Conservation (phyloP, 2,329 filamentous ascomycete genomes). For the Pezicula rhizophila region DNA sequence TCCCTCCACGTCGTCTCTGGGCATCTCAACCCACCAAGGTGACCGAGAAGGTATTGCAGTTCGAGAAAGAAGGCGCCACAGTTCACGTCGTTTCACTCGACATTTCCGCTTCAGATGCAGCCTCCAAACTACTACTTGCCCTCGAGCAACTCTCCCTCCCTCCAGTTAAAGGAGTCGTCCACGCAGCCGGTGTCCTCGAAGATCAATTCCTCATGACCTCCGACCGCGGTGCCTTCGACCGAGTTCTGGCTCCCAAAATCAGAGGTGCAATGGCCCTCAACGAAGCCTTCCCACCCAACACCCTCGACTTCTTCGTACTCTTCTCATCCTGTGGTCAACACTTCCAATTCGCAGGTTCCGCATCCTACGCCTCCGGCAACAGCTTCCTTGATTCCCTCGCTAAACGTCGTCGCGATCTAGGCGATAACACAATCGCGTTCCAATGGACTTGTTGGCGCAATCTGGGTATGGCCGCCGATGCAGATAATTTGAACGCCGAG, state of each 20-base stretch:
- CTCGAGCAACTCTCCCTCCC: constrained; percentile 31
- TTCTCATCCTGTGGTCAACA: constrained; percentile 26
- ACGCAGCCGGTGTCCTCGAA: constrained; percentile 34
- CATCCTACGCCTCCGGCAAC: constrained; percentile 40
- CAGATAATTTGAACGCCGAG: constrained; percentile 35
- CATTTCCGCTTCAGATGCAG: constrained; percentile 23
- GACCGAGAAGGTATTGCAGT: constrained; percentile 21
- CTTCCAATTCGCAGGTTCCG: constrained; percentile 30
- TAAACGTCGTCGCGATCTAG: constrained; percentile 22
- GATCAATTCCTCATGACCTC: constrained; percentile 30
- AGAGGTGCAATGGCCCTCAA: constrained; percentile 26
- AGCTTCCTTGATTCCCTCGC: constrained; percentile 30
- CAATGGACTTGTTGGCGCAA: constrained; percentile 38
- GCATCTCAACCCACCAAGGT: constrained; percentile 9
- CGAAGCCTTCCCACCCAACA: constrained; percentile 19
- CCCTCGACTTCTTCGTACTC: constrained; percentile 31
- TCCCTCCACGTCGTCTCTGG: constrained; percentile 32
- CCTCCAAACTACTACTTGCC: constrained; percentile 12
- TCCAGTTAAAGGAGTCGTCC: constrained; percentile 34
- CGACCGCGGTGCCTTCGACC: constrained; percentile 23
- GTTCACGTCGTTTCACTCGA: constrained; percentile 30
- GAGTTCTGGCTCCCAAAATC: constrained; percentile 29
- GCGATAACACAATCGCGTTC: constrained; percentile 35
- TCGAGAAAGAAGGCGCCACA: constrained; percentile 29
- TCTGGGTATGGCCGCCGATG: constrained; percentile 31